These are phyloP conservation scores for Talaromyces ruber DNA, from an alignment of 495 filamentous ascomycete genomes.

Conservation along the genomic window DNA sequence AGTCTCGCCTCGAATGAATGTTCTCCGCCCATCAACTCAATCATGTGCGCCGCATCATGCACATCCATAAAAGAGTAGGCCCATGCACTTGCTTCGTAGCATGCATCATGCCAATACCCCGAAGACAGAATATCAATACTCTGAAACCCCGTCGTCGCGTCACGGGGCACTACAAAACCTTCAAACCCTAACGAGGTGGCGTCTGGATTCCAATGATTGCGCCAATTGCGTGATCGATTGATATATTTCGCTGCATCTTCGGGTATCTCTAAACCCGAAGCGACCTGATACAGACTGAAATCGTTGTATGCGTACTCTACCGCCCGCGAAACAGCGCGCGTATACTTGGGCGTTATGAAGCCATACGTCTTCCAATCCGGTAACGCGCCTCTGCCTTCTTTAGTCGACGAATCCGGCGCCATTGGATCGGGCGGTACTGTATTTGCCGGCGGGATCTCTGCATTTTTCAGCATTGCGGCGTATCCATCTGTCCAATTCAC, in stretches of 20 bases:
- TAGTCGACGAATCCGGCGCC: conserved; percentile 53
- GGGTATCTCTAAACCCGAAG: conserved; percentile 41
- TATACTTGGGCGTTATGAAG: conserved; percentile 56
- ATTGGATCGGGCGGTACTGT: conserved; percentile 48
- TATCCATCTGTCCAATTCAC: conserved; percentile 66
- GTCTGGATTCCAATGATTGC: conserved; percentile 60
- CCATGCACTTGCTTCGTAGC: conserved; percentile 61
- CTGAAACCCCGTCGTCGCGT: conserved; percentile 42
- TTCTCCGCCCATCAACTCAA: conserved; percentile 48
- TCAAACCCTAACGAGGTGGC: conserved; percentile 45
- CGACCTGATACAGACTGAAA: conserved; percentile 48
- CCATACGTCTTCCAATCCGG: conserved; percentile 58
- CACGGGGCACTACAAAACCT: conserved; percentile 58
- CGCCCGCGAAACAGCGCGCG: conserved; percentile 54
- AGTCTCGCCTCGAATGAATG: conserved; percentile 36
- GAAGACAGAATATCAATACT: conserved; percentile 45
- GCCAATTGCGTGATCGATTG: conserved; percentile 58
- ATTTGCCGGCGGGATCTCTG: conserved; percentile 54
- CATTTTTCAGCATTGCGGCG: conserved; percentile 61
- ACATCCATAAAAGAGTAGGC: conserved; percentile 62
- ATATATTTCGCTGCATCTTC: conserved; percentile 53
- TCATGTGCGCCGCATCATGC: conserved; percentile 56
- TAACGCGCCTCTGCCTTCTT: conserved; percentile 63
- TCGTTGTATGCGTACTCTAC: conserved; percentile 66
- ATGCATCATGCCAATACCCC: conserved; percentile 56